Evolutionary conservation across 768 basidiomycete genomes (phyloP), one percentile per base, ranked within the genome.

Genomic region (Mycena haematopus): DNA sequence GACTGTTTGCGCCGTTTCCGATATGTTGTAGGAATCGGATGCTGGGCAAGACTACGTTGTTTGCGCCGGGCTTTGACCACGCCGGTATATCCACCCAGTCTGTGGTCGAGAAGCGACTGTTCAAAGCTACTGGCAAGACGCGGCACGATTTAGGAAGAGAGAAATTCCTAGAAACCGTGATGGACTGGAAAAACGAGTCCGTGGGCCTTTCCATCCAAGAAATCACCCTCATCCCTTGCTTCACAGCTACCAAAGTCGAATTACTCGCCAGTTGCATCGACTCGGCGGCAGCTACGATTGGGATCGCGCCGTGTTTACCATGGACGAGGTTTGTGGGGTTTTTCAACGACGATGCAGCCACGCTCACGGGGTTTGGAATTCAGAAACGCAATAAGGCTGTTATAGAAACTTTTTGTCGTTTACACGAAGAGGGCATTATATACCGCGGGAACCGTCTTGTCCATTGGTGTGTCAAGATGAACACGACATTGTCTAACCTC

Each of bases 51-150:
- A 93, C 93, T 11, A 90, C 92, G 0, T 80, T 99, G 0, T 99
- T 91, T 71, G 85, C 89, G 2, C 97, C 97, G 0, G 97, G 97
- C 17, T 99, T 96, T 71, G 97, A 99, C 76, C 97, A 99, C 70
- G 97, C 97, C 0, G 96, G 96, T 60, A 99, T 99, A 63, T 96
- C 96, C 0, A 99, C 97, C 0, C 97, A 99, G 76, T 93, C 93
- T 47, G 96, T 99, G 17, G 96, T 99, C 1, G 97, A 99, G 75
- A 95, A 94, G 74, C 84, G 95, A 19, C 71, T 99, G 35, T 91
- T 86, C 79, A 99, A 96, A 77, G 75, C 84, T 1, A 82, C 89
- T 35, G 92, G 93, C 1, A 81, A 88, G 75, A 92, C 92, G 2
- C 80, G 96, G 56, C 95, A 98, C 74, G 94, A 99, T 73, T 84